Conservation (phyloP, 768 basidiomycete species). For the Leccinum disarticulatum region DNA sequence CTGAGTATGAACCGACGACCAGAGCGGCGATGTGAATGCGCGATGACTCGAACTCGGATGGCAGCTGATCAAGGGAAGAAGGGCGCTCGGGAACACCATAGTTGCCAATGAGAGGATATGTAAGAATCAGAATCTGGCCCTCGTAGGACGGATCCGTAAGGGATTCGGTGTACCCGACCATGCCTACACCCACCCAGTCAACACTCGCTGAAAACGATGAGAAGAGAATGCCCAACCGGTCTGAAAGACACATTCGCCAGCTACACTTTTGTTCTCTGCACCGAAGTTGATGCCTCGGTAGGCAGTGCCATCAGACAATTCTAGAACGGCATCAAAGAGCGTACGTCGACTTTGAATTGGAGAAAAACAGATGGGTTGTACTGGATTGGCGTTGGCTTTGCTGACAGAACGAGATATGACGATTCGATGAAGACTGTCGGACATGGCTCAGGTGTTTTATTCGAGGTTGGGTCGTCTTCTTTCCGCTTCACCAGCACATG, state of each 20-base stretch:
- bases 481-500: constrained; percentile 43
- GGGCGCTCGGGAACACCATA: constrained; percentile 89
- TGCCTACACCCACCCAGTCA: constrained; percentile 55
- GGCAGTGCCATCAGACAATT: constrained; percentile 87
- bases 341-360: constrained; percentile 24
- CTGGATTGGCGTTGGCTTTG: constrained; percentile 33
- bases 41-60: constrained; percentile 87
- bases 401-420: constrained; percentile 46
- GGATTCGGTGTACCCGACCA: constrained; percentile 99
- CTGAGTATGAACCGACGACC: constrained; percentile 90
- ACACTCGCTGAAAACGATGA: constrained; percentile 11
- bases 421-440: constrained; percentile 37
- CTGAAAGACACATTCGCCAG: constrained; percentile 99
- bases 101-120: constrained; percentile 95
- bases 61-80: constrained; percentile 51
- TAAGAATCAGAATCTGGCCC: constrained; percentile 95
- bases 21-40: constrained; percentile 92
- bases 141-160: constrained; percentile 98
- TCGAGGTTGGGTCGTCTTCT: constrained; percentile 37
- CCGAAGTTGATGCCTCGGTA: constrained; percentile 93
- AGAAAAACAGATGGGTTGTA: constrained; percentile 37
- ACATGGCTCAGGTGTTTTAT: constrained; percentile 15
- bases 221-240: constrained; percentile 65
- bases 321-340: constrained; percentile 67
- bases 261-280: constrained; percentile 83